Evolutionary conservation across 2,329 filamentous ascomycete genomes (phyloP), one percentile per base, ranked within the genome.

Genomic region (Nannizziopsis barbatae): DNA sequence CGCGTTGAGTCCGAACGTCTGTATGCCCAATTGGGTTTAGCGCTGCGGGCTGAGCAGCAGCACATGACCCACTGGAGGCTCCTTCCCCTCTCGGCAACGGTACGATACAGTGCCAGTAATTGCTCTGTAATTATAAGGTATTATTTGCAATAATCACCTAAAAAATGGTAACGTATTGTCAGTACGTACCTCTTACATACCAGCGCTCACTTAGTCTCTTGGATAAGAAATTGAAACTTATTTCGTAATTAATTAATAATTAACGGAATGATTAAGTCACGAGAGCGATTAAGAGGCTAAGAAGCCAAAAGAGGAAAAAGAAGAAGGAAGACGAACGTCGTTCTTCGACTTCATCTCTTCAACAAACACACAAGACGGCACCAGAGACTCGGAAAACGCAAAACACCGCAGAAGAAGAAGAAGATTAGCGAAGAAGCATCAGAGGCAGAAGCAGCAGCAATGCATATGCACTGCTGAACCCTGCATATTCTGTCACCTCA

Each of bases 401-500:
- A 39, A 17, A 11, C 12, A 12, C 14, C 6, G n/a, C 10, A 2
- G 11, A 30, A 30, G n/a, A 30, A 40, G n/a, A 17, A 12, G 15
- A 7, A 32, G 38, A 36, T 12, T 11, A 22, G 17, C 33, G 42
- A 30, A 22, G 35, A 22, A 50, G 22, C 12, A 39, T 17, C 22
- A 44, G 35, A 44, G 35, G 32, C 33, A 36, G 37, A 27, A 27
- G 22, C 22, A 27, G 22, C 33, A 35, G 31, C 30, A 46, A 45
- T 20, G 39, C 15, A 39, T 36, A 17, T 37, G 32, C 32, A 12
- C 20, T 43, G 9, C 41, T 39, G 32, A 42, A 51, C 44, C 49
- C 43, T 45, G 43, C 43, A 45, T 38, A 30, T 45, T 12, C 43
- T 45, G 43, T 45, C 33, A 45, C 43, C 43, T 27, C 22, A 27